Conservation (phyloP, 2,329 filamentous ascomycete species). For the Helotiales sp. region DNA sequence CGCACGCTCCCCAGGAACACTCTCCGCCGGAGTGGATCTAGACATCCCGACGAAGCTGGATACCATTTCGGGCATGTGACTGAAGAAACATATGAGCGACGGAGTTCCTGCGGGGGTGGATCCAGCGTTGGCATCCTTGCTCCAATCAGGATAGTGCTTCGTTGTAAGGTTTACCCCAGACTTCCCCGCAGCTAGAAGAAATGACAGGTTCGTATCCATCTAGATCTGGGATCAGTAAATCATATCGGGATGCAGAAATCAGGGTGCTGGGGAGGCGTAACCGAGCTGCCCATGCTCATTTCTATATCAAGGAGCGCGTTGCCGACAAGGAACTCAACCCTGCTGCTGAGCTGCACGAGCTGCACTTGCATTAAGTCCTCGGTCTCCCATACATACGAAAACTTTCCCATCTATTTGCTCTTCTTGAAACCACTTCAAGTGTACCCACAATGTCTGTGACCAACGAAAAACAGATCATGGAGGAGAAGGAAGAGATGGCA, state of each 20-base stretch:
- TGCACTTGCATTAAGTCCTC: neutral
- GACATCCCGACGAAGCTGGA: neutral
- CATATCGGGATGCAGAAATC: neutral
- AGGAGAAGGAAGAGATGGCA: conserved; percentile 1
- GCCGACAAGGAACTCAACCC: neutral
- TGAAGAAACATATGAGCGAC: neutral
- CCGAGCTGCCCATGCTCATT: neutral
- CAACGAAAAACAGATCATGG: neutral
- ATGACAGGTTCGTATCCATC: neutral
- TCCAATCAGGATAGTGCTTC: neutral
- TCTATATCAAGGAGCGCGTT: neutral
- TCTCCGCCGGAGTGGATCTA: conserved; percentile 1
- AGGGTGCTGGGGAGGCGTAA: neutral
- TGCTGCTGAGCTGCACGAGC: neutral
- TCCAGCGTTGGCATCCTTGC: neutral
- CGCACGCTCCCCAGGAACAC: neutral
- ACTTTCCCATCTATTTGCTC: neutral
- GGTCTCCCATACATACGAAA: neutral
- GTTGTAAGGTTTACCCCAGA: neutral
- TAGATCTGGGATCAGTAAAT: neutral
- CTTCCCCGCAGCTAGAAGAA: neutral
- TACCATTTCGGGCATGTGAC: neutral
- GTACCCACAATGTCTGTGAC: neutral
- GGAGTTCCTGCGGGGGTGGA: conserved; percentile 1
- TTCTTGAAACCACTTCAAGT: neutral